These are phyloP conservation scores for Lactifluus piperatus DNA, from an alignment of 768 basidiomycete species.

Conservation along the genomic window DNA sequence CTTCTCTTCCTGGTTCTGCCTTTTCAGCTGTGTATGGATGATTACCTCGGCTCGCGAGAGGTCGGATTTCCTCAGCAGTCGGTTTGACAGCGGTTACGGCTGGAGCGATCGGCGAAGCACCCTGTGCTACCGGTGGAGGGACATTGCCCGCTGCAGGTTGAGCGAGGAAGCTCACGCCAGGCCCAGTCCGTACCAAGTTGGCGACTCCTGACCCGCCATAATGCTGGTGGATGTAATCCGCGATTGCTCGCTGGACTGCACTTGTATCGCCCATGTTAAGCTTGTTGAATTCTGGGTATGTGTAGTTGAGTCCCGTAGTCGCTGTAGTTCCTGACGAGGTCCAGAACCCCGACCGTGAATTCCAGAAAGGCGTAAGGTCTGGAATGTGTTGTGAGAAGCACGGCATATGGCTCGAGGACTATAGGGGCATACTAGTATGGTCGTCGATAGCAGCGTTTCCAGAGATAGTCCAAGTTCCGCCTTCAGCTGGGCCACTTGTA, in stretches of 20 bases:
- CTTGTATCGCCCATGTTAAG: constrained; percentile 26
- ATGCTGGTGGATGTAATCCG: constrained; percentile 29
- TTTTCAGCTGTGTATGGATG: neutral
- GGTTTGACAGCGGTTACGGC: neutral
- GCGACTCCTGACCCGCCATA: constrained; percentile 25
- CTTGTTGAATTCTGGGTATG: constrained; percentile 43
- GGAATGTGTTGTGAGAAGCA: neutral
- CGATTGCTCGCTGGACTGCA: constrained; percentile 29
- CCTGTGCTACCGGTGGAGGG: neutral
- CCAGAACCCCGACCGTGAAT: constrained; percentile 33
- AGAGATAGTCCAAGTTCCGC: constrained; percentile 14
- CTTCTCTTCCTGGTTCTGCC: neutral
- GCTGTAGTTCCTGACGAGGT: constrained; percentile 28
- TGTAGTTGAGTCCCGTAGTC: constrained; percentile 32
- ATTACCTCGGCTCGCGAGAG: neutral
- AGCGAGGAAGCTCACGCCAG: constrained; percentile 15
- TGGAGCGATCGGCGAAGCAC: neutral
- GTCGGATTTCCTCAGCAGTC: neutral
- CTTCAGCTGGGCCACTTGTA: constrained; percentile 18
- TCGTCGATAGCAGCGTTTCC: neutral
- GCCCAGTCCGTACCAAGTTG: neutral
- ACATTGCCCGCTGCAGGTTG: neutral
- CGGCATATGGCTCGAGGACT: neutral
- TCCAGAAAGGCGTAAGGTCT: constrained; percentile 44
- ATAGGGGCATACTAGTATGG: constrained; percentile 8